Percentiles rank a stretch among this genome's conserved stretches.
phyloP scores from a whole-genome alignment of 352 stramenopile species.

The Aphanomyces cochlioides region DNA sequence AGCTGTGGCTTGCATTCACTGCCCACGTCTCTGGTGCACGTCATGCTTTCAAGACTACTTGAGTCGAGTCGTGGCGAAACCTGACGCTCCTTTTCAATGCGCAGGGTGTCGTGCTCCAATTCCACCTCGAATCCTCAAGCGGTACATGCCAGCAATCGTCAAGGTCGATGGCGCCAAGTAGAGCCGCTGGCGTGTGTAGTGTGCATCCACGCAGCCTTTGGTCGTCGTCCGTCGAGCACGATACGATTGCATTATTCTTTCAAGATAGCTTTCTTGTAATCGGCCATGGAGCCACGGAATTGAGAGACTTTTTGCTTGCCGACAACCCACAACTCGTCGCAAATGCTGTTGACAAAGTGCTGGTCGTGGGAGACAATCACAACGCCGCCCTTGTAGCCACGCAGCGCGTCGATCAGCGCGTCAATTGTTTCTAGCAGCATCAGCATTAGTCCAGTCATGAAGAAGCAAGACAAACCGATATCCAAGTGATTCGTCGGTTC shows the following conservation, averaged over 20 bases:
- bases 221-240: neutral
- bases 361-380: constrained; percentile 97
- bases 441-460: constrained; percentile 6
- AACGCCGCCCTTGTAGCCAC: constrained; percentile 94
- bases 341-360: constrained; percentile 97
- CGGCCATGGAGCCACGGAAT: constrained; percentile 72
- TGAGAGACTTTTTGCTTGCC: constrained; percentile 67
- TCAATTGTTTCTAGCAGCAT: constrained; percentile 69
- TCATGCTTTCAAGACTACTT: neutral
- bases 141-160: neutral
- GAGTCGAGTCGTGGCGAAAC: neutral
- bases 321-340: constrained; percentile 91
- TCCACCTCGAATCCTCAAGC: neutral
- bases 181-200: no score
- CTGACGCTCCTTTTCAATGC: neutral
- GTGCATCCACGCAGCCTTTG: no score
- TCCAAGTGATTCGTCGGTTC: constrained; percentile 97
- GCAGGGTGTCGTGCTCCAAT: neutral
- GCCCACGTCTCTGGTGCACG: neutral
- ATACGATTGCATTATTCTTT: constrained; percentile 38
- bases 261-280: constrained; percentile 81
- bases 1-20: neutral
- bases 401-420: constrained; percentile 92
- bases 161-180: neutral
- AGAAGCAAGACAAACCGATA: constrained; percentile 53